These are phyloP conservation scores for Boeremia exigua DNA, from an alignment of 2,329 filamentous ascomycete species.

Conservation along the genomic window DNA sequence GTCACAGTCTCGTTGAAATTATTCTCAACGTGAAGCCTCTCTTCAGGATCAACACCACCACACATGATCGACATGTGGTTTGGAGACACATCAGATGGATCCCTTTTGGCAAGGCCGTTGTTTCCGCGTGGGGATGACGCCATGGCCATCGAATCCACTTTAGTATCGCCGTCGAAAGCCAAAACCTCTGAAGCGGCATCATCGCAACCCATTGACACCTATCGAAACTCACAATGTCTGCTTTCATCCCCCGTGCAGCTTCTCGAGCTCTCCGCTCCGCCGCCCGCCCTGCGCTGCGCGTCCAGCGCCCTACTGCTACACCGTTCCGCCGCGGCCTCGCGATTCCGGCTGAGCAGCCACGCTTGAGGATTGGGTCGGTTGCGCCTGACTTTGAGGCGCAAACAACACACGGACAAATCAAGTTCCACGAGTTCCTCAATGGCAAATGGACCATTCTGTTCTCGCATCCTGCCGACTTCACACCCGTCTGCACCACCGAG, in stretches of 20 bases:
- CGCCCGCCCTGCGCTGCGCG: conserved; percentile 32
- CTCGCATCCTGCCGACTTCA: conserved; percentile 87
- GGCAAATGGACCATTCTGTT: conserved; percentile 83
- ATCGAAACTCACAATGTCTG: conserved; percentile 37
- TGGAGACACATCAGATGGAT: neutral
- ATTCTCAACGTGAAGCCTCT: too few relatives aligned
- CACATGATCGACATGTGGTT: too few relatives aligned
- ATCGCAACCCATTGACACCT: neutral
- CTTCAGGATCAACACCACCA: too few relatives aligned
- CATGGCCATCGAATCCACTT: conserved; percentile 6
- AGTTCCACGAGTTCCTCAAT: conserved; percentile 70
- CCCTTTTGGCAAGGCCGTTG: neutral
- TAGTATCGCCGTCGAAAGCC: conserved; percentile 2
- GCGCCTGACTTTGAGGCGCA: conserved; percentile 84
- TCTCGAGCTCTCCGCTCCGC: conserved; percentile 41
- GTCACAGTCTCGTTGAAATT: neutral
- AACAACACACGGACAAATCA: conserved; percentile 77
- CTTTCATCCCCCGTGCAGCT: conserved; percentile 44
- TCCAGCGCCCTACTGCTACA: conserved; percentile 34
- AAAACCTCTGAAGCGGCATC: neutral
- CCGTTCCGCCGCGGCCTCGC: conserved; percentile 48
- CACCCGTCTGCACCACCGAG: conserved; percentile 94
- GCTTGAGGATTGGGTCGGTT: conserved; percentile 52
- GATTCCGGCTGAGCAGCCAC: conserved; percentile 48
- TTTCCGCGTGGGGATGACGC: conserved; percentile 11